Conservation (phyloP, 2,329 filamentous ascomycete species). For the Colletotrichum tofieldiae region DNA sequence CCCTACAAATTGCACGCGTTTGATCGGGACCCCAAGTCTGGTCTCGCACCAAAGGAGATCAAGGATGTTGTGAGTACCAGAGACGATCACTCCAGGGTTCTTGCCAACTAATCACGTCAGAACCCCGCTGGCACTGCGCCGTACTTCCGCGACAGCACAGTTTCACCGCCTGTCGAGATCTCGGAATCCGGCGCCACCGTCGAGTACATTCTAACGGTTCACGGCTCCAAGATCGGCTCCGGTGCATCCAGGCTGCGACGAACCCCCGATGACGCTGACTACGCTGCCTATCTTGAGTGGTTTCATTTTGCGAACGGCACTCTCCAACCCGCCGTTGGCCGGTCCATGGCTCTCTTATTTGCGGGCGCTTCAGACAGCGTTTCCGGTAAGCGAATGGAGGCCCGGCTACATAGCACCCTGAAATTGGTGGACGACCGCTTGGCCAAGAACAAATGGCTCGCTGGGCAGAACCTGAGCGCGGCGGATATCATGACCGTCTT, state of each 20-base stretch:
- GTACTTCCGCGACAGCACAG: constrained; percentile 69
- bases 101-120: constrained; percentile 9
- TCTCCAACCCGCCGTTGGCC: constrained; percentile 57
- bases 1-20: constrained; percentile 40
- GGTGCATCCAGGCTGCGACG: constrained; percentile 64
- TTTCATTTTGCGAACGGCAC: constrained; percentile 70
- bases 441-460: constrained; percentile 66
- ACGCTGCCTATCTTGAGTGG: constrained; percentile 76
- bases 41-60: constrained; percentile 30
- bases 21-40: constrained; percentile 32
- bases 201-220: constrained; percentile 73
- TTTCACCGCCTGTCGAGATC: constrained; percentile 58
- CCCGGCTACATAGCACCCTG: constrained; percentile 14
- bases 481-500: constrained; percentile 78
- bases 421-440: constrained; percentile 67
- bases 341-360: constrained; percentile 51
- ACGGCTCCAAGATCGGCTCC: constrained; percentile 53
- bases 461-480: constrained; percentile 73
- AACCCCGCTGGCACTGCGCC: constrained; percentile 71
- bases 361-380: constrained; percentile 47
- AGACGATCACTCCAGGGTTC: not conserved
- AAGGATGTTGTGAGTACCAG: constrained; percentile 32
- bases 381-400: constrained; percentile 16
- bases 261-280: constrained; percentile 58
- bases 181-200: constrained; percentile 73